These are phyloP conservation scores for Termitomyces sp. DNA, from an alignment of 768 basidiomycete species.

Conservation along the genomic window DNA sequence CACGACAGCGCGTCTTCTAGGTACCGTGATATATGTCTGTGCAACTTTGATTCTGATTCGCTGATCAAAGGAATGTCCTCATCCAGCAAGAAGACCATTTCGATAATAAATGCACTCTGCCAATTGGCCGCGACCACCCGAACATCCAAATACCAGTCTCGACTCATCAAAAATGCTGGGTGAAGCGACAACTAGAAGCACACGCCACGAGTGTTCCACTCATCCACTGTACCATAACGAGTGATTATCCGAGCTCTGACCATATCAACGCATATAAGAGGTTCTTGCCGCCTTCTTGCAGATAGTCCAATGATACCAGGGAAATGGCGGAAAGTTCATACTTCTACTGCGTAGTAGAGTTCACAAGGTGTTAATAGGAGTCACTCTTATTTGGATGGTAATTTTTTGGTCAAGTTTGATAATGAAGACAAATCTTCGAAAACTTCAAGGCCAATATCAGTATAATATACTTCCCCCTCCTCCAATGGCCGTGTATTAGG, in stretches of 20 bases:
- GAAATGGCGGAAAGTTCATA: background rate
- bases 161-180: too few species aligned
- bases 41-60: background rate
- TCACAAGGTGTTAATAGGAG: background rate
- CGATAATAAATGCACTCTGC: background rate
- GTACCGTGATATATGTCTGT: background rate
- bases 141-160: background rate
- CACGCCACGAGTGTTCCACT: background rate
- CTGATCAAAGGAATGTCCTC: background rate
- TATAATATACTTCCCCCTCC: too few species aligned
- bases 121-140: background rate
- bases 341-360: background rate
- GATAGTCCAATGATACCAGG: background rate
- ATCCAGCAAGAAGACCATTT: too few species aligned
- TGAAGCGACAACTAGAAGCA: background rate
- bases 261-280: background rate
- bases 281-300: background rate
- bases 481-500: too few species aligned
- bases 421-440: too few species aligned
- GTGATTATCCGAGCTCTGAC: background rate
- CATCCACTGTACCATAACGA: background rate
- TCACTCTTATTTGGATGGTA: too few species aligned
- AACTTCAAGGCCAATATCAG: too few species aligned
- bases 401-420: background rate
- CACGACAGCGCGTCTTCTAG: conserved; percentile 13